phyloP scores from a whole-genome alignment of 495 filamentous ascomycete genomes.

The Penicillium nucicola region DNA sequence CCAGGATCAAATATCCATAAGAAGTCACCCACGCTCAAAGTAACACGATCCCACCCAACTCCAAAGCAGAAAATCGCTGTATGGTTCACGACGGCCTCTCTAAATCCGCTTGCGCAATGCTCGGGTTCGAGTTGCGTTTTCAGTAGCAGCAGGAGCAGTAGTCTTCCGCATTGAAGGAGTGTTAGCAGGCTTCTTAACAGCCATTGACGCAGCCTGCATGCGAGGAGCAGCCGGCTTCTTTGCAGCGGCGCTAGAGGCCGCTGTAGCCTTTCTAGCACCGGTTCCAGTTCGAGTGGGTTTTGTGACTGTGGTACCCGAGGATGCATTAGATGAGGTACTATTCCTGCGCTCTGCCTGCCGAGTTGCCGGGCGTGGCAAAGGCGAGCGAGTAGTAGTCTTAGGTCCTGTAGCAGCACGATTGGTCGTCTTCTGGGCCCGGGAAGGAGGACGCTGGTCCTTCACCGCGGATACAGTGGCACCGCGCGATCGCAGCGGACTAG shows the following conservation, averaged over 20 bases:
- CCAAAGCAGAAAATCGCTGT: neutral
- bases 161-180: conserved; percentile 33
- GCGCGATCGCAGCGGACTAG: conserved; percentile 47
- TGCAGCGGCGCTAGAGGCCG: conserved; percentile 42
- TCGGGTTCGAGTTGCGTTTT: conserved; percentile 35
- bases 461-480: conserved; percentile 33
- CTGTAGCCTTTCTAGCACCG: conserved; percentile 44
- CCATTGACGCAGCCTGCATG: conserved; percentile 30
- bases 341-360: conserved; percentile 44
- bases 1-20: neutral
- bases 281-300: conserved; percentile 50
- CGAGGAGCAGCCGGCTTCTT: conserved; percentile 43
- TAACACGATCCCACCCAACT: neutral
- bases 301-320: conserved; percentile 57
- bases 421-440: conserved; percentile 32
- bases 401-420: conserved; percentile 30
- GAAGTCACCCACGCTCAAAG: conserved; percentile 6
- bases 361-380: conserved; percentile 36
- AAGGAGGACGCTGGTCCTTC: conserved; percentile 21
- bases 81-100: neutral
- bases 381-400: conserved; percentile 27
- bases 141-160: conserved; percentile 29
- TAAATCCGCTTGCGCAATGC: conserved; percentile 48
- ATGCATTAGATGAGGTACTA: conserved; percentile 43
- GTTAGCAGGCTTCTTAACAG: conserved; percentile 34